These are phyloP conservation scores for Cercophora scortea DNA, from an alignment of 495 filamentous ascomycete genomes.

Conservation along the genomic window DNA sequence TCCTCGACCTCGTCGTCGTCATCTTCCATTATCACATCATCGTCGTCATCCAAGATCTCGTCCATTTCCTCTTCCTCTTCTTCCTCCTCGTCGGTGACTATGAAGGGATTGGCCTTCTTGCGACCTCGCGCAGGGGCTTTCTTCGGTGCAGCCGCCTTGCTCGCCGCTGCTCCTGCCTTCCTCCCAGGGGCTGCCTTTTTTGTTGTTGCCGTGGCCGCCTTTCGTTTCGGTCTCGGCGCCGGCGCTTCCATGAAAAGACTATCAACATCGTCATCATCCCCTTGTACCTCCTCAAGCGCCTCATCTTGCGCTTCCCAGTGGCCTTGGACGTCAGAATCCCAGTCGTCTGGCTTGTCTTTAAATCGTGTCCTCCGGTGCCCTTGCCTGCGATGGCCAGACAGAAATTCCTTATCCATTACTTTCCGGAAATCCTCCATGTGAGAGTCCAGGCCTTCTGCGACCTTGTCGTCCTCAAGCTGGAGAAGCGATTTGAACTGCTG, in stretches of 20 bases:
- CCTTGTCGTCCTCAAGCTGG: conserved; percentile 59
- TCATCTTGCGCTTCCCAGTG: conserved; percentile 73
- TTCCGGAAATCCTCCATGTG: conserved; percentile 65
- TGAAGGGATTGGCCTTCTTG: conserved; percentile 45
- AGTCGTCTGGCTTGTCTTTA: conserved; percentile 70
- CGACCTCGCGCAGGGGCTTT: conserved; percentile 31
- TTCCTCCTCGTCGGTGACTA: conserved; percentile 56
- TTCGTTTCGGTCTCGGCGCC: conserved; percentile 22
- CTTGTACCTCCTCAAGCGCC: conserved; percentile 47
- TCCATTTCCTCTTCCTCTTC: conserved; percentile 55
- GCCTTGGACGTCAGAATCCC: conserved; percentile 84
- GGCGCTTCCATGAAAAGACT: conserved; percentile 27
- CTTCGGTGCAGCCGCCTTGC: conserved; percentile 28
- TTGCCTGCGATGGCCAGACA: conserved; percentile 55
- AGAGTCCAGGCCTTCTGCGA: conserved; percentile 47
- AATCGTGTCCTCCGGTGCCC: conserved; percentile 44
- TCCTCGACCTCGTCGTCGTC: conserved; percentile 36
- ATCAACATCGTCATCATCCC: conserved; percentile 26
- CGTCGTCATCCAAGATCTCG: conserved; percentile 46
- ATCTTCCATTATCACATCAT: conserved; percentile 57
- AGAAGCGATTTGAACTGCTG: conserved; percentile 71
- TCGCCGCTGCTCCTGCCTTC: conserved; percentile 34
- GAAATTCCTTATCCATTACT: conserved; percentile 65
- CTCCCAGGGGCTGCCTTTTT: conserved; percentile 34
- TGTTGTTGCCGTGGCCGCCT: conserved; percentile 29